Conservation (phyloP, 2,329 filamentous ascomycete species). For the Ophidiomyces ophidiicola region DNA sequence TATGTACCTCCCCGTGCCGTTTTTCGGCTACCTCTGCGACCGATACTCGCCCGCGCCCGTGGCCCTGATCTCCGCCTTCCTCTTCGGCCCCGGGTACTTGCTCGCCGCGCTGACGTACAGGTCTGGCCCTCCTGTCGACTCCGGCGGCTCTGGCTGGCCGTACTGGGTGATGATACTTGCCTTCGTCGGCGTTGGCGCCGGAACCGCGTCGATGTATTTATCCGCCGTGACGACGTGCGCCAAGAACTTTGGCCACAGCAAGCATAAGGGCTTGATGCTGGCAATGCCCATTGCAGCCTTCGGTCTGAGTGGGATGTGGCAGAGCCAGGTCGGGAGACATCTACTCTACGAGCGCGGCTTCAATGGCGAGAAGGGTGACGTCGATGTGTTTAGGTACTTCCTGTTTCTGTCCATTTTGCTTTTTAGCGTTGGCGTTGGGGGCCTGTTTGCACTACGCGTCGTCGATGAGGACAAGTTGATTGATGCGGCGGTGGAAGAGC, state of each 20-base stretch:
- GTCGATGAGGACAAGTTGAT: conserved; percentile 61
- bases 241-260: conserved; percentile 91
- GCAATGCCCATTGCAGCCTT: conserved; percentile 86
- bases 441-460: conserved; percentile 60
- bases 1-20: conserved; percentile 81
- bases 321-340: conserved; percentile 74
- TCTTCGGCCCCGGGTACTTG: conserved; percentile 73
- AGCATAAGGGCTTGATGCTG: conserved; percentile 75
- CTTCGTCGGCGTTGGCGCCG: conserved; percentile 71
- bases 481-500: conserved; percentile 75
- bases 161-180: conserved; percentile 74
- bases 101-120: conserved; percentile 69
- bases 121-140: conserved; percentile 43
- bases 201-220: conserved; percentile 80
- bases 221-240: conserved; percentile 86
- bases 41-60: conserved; percentile 69
- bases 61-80: conserved; percentile 55
- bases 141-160: conserved; percentile 47
- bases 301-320: conserved; percentile 89
- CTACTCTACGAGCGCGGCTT: conserved; percentile 58
- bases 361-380: conserved; percentile 49
- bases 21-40: conserved; percentile 87
- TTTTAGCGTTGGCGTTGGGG: conserved; percentile 56
- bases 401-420: conserved; percentile 68
- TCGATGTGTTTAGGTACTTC: conserved; percentile 76